These are phyloP conservation scores for Coemansia sp. DNA, from an alignment of 192 early-diverging fungal species.

Conservation along the genomic window DNA sequence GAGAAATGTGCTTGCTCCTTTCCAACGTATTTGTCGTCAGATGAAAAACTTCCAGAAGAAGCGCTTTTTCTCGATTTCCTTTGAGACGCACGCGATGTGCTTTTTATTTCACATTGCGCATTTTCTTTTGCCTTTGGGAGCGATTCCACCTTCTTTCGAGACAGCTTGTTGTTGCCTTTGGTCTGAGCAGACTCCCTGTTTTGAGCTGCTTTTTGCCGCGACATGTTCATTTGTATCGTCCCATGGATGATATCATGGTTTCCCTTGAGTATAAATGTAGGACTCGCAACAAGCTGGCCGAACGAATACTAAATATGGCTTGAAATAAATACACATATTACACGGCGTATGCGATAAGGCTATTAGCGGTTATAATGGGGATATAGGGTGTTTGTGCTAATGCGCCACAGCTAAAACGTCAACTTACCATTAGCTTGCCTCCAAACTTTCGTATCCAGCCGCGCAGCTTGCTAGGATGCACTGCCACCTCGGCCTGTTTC, in stretches of 20 bases:
- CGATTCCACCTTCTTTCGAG: conserved; percentile 3
- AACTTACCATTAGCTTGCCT: conserved; percentile 49
- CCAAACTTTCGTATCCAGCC: conserved; percentile 43
- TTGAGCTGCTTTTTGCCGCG: conserved; percentile 14
- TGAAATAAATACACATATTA: too few species aligned
- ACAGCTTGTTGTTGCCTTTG: neutral
- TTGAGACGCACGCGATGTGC: neutral
- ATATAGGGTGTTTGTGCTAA: neutral
- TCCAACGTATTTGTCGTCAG: neutral
- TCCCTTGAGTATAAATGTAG: conserved; percentile 39
- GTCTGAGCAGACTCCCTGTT: neutral
- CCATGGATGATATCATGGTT: conserved; percentile 51
- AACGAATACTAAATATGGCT: conserved; percentile 46
- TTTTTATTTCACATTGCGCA: too few species aligned
- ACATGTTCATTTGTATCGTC: conserved; percentile 44
- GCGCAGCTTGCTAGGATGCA: conserved; percentile 40
- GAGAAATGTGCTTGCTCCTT: neutral
- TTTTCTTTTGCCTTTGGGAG: neutral
- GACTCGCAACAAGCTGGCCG: conserved; percentile 47
- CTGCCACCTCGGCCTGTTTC: conserved; percentile 26
- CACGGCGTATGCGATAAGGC: neutral
- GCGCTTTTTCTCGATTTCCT: neutral
- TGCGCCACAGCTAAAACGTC: too few species aligned
- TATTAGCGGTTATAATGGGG: neutral
- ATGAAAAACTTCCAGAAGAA: neutral